A percentile compares a stretch with the other conserved stretches of the same genome.
Evolutionary conservation across 768 basidiomycete species (phyloP).

Genomic region (Austroboletus festivus): DNA sequence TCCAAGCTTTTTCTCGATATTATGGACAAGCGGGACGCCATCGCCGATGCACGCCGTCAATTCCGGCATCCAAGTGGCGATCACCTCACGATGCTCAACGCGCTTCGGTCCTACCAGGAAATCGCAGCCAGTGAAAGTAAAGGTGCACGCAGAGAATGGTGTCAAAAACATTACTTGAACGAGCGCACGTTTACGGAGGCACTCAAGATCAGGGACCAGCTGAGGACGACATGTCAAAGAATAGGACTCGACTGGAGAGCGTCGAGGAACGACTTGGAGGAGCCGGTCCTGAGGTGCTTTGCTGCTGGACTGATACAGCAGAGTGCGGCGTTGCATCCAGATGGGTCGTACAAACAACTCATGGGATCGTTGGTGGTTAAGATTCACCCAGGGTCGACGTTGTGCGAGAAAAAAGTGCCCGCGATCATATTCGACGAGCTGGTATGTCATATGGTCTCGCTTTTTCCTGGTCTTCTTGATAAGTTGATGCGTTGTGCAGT

Average conservation of each 20-base stretch:
- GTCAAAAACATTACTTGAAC: slow-evolving; percentile 78
- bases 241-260: slow-evolving; percentile 56
- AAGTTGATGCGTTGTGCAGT: slow-evolving; percentile 37
- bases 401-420: slow-evolving; percentile 77
- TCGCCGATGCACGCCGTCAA: slow-evolving; percentile 65
- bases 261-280: slow-evolving; percentile 62
- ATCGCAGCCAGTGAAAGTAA: slow-evolving; percentile 49
- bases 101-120: slow-evolving; percentile 78
- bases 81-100: slow-evolving; percentile 86
- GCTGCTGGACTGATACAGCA: slow-evolving; percentile 78
- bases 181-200: slow-evolving; percentile 79
- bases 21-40: slow-evolving; percentile 69
- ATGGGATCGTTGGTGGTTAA: slow-evolving; percentile 79
- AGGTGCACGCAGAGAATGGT: slow-evolving; percentile 67
- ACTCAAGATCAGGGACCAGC: slow-evolving; percentile 73
- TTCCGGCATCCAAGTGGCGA: slow-evolving; percentile 87
- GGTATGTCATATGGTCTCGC: slow-evolving; percentile 43
- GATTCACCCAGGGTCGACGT: slow-evolving; percentile 84
- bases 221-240: slow-evolving; percentile 61
- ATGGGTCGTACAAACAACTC: slow-evolving; percentile 83
- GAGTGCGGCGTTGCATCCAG: slow-evolving; percentile 78
- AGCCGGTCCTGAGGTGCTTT: slow-evolving; percentile 67
- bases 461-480: not conserved
- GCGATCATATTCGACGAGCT: slow-evolving; percentile 94
- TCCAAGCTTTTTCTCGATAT: slow-evolving; percentile 80